These are phyloP conservation scores for Aurantiochytrium sp. DNA, from an alignment of 108 stramenopile species.

Conservation along the genomic window DNA sequence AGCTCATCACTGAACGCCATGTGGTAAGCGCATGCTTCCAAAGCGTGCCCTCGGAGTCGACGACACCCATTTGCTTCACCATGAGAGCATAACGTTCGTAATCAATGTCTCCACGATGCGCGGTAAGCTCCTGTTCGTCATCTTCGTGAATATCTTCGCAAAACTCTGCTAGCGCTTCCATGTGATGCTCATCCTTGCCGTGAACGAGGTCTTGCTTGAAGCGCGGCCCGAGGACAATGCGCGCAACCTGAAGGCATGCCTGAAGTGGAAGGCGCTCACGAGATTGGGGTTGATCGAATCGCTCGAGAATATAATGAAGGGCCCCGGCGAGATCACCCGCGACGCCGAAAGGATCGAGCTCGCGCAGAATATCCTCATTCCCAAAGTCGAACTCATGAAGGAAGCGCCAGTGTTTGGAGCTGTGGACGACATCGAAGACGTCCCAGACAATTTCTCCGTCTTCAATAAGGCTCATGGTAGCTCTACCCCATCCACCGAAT, in stretches of 20 bases:
- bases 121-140: neutral
- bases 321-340: neutral
- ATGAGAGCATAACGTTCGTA: neutral
- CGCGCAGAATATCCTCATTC: neutral
- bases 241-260: neutral
- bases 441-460: neutral
- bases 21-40: neutral
- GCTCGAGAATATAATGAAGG: neutral
- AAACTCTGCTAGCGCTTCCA: neutral
- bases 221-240: neutral
- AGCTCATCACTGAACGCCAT: neutral
- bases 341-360: neutral
- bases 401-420: neutral
- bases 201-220: neutral
- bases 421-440: neutral
- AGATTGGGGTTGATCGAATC: neutral
- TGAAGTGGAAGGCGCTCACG: neutral
- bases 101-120: neutral
- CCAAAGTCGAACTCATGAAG: neutral
- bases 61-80: neutral
- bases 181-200: neutral
- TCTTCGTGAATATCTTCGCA: neutral
- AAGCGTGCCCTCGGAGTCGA: neutral
- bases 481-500: neutral
- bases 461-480: neutral